Percentiles rank a stretch among this genome's conserved stretches.
These are phyloP conservation scores for Paramecium sonneborni DNA, from an alignment of 73 alveolate genomes.

Conservation along the genomic window DNA sequence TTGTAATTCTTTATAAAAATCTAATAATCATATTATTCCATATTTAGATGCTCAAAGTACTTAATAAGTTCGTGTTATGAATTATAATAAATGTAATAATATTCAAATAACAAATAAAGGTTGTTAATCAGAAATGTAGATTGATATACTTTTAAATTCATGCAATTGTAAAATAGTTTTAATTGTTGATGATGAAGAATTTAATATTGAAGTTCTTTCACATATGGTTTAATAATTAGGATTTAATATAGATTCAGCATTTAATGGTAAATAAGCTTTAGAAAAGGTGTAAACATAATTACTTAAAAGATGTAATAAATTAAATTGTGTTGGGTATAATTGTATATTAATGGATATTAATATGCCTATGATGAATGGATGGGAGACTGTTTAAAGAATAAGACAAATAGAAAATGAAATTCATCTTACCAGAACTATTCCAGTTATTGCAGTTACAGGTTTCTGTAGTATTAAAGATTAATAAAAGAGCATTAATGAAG, in stretches of 20 bases:
- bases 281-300: not conserved
- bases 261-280: not conserved
- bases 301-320: not conserved
- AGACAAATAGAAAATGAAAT: slow-evolving; percentile 38
- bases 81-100: not conserved
- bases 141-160: not conserved
- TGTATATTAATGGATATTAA: not conserved
- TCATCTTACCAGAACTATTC: not conserved
- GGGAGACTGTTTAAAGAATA: slow-evolving; percentile 21
- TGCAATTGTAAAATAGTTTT: not conserved
- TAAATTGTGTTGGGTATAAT: not conserved
- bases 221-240: not conserved
- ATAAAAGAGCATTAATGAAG: slow-evolving; percentile 43
- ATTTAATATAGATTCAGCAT: not conserved
- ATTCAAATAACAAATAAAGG: not conserved
- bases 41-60: not conserved
- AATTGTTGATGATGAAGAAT: slow-evolving; percentile 18
- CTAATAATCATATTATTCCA: not conserved
- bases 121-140: not conserved
- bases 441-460: slow-evolving; percentile 29
- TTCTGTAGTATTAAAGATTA: slow-evolving; percentile 26
- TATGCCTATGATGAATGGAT: slow-evolving; percentile 44
- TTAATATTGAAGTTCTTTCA: not conserved
- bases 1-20: not conserved
- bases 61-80: slow-evolving; percentile 22